phyloP scores from a whole-genome alignment of 2,329 filamentous ascomycete species.

The Sphaerulina vaccinii region DNA sequence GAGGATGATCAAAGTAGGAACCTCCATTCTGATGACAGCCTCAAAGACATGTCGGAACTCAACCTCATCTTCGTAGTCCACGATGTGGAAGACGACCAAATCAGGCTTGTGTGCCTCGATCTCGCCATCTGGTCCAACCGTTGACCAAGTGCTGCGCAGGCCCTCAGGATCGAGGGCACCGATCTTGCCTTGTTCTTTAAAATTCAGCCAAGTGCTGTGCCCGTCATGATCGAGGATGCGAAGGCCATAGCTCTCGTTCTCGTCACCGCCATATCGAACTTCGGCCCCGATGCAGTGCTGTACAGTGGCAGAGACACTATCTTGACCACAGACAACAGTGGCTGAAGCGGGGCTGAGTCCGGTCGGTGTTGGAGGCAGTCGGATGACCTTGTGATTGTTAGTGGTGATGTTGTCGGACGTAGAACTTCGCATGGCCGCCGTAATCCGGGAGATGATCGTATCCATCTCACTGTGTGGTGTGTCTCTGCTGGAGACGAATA shows the following conservation, averaged over 20 bases:
- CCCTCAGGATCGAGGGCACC: constrained; percentile 20
- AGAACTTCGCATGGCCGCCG: constrained; percentile 12
- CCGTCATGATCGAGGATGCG: constrained; percentile 20
- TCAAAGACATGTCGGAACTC: background rate
- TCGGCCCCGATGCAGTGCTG: constrained; percentile 26
- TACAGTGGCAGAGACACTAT: constrained; percentile 20
- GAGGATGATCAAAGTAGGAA: background rate
- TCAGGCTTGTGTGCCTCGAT: constrained; percentile 19
- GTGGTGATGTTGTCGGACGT: background rate
- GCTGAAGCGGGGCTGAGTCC: constrained; percentile 17
- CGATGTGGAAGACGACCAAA: constrained; percentile 19
- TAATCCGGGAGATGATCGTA: constrained; percentile 20
- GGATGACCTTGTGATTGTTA: constrained; percentile 14
- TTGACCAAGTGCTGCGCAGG: too few species aligned
- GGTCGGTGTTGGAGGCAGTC: constrained; percentile 23
- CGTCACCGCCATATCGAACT: too few species aligned
- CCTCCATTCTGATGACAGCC: constrained; percentile 13
- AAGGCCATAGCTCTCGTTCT: constrained; percentile 10
- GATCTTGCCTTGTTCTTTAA: background rate
- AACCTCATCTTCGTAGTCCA: background rate
- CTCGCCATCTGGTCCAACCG: constrained; percentile 20
- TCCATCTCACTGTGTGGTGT: constrained; percentile 11
- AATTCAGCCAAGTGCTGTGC: constrained; percentile 11
- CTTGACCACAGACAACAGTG: constrained; percentile 18
- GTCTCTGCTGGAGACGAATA: constrained; percentile 21